Conservation (phyloP, 1,284 basidiomycete genomes). For the Mycena citricolor region DNA sequence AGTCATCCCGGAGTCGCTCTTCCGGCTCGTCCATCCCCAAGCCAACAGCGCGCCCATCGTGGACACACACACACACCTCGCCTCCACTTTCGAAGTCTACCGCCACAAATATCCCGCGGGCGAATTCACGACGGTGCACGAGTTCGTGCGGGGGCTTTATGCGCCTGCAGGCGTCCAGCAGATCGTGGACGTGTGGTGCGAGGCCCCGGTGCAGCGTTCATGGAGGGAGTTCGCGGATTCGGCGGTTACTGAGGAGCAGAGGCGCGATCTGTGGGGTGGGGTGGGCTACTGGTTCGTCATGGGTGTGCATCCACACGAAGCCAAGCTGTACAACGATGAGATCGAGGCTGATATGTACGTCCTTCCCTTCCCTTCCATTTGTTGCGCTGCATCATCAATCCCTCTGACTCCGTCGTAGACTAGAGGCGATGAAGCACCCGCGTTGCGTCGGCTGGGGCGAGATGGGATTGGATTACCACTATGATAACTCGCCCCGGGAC, state of each 20-base stretch:
- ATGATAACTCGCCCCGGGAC: slow-evolving; percentile 70
- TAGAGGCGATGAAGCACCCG: slow-evolving; percentile 75
- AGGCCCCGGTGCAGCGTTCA: slow-evolving; percentile 57
- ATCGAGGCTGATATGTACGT: slow-evolving; percentile 70
- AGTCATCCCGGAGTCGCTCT: slow-evolving; percentile 25
- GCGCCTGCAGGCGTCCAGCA: slow-evolving; percentile 54
- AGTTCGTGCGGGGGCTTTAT: slow-evolving; percentile 67
- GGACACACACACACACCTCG: slow-evolving; percentile 79
- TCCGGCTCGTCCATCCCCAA: slow-evolving; percentile 32
- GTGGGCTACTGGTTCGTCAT: slow-evolving; percentile 76
- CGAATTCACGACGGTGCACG: slow-evolving; percentile 52
- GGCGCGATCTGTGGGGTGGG: slow-evolving; percentile 55
- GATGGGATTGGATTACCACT: slow-evolving; percentile 84
- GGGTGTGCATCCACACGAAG: slow-evolving; percentile 81
- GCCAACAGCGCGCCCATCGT: slow-evolving; percentile 52
- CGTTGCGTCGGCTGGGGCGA: slow-evolving; percentile 84
- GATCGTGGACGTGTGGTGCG: slow-evolving; percentile 83
- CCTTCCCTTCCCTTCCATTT: not conserved
- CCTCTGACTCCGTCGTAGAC: slow-evolving; percentile 35
- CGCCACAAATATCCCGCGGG: slow-evolving; percentile 55
- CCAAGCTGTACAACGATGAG: slow-evolving; percentile 62
- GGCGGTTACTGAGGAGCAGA: slow-evolving; percentile 51
- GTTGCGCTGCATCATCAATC: slow-evolving; percentile 1
- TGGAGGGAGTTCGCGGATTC: slow-evolving; percentile 78
- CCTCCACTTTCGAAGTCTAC: slow-evolving; percentile 67